phyloP scores from a whole-genome alignment of 2,329 filamentous ascomycete species.

The Juglanconis sp. region DNA sequence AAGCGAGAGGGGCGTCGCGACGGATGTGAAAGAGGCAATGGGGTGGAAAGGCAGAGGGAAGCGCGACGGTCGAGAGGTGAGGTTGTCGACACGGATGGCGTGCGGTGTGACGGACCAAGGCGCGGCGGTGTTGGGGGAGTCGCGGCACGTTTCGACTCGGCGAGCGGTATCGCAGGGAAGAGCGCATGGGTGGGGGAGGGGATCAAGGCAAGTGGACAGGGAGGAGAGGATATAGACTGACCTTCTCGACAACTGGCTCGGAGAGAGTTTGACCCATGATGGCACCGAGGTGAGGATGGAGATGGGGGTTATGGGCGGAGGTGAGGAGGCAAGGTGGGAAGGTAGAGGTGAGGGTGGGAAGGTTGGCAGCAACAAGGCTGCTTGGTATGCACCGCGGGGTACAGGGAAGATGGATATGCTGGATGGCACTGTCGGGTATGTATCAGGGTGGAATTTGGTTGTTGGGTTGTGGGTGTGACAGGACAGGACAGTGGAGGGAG shows the following conservation, averaged over 20 bases:
- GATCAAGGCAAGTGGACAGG: not conserved
- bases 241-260: constrained; percentile 98
- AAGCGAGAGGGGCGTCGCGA: constrained; percentile 2
- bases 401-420: constrained; percentile 15
- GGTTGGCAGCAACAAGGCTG: constrained; percentile 11
- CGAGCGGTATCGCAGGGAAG: not conserved
- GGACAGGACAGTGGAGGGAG: not conserved
- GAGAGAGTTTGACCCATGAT: constrained; percentile 98
- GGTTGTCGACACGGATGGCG: not conserved
- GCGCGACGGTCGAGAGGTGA: not conserved
- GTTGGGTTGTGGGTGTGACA: not conserved
- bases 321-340: not conserved
- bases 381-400: constrained; percentile 18
- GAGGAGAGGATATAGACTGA: constrained; percentile 44
- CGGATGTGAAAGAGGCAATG: not conserved
- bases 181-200: not conserved
- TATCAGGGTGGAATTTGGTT: constrained; percentile 6
- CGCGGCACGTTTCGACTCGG: not conserved
- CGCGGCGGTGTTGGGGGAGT: not conserved
- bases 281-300: not conserved
- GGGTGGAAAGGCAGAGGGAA: not conserved
- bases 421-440: constrained; percentile 4
- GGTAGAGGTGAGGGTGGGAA: not conserved
- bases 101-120: not conserved
- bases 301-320: not conserved